phyloP scores from a whole-genome alignment of 2,329 filamentous ascomycete species.

The Nothophaeocryptopus gaeumannii region DNA sequence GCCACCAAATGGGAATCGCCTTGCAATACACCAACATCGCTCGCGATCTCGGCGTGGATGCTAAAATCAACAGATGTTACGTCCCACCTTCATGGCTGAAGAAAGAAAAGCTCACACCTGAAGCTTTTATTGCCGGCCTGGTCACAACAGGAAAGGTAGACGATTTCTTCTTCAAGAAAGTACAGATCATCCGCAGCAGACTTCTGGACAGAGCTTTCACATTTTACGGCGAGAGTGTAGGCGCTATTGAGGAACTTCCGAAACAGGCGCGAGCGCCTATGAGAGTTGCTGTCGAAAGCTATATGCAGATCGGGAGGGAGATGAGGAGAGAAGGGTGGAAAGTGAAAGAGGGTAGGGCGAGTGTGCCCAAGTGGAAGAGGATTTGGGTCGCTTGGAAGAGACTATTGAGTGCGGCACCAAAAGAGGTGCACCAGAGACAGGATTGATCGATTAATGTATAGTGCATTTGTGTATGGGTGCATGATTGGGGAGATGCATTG shows the following conservation, averaged over 20 bases:
- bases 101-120: constrained; percentile 54
- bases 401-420: constrained; percentile 37
- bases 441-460: background rate
- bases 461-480: background rate
- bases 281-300: constrained; percentile 68
- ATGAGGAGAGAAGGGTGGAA: constrained; percentile 48
- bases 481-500: background rate
- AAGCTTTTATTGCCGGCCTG: constrained; percentile 50
- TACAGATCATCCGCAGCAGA: constrained; percentile 52
- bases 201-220: constrained; percentile 61
- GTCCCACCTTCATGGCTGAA: constrained; percentile 64
- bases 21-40: constrained; percentile 77
- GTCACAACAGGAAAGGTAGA: constrained; percentile 22
- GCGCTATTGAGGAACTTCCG: constrained; percentile 61
- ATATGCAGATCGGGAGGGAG: constrained; percentile 72
- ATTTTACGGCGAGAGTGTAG: constrained; percentile 56
- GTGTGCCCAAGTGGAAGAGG: constrained; percentile 49
- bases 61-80: constrained; percentile 64
- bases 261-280: constrained; percentile 60
- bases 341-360: constrained; percentile 45
- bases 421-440: background rate
- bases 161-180: constrained; percentile 46
- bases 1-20: constrained; percentile 66
- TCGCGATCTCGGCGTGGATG: constrained; percentile 68
- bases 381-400: constrained; percentile 59